Conservation (phyloP, 1,139 yeast species). For the Lodderomyces elongisporus region DNA sequence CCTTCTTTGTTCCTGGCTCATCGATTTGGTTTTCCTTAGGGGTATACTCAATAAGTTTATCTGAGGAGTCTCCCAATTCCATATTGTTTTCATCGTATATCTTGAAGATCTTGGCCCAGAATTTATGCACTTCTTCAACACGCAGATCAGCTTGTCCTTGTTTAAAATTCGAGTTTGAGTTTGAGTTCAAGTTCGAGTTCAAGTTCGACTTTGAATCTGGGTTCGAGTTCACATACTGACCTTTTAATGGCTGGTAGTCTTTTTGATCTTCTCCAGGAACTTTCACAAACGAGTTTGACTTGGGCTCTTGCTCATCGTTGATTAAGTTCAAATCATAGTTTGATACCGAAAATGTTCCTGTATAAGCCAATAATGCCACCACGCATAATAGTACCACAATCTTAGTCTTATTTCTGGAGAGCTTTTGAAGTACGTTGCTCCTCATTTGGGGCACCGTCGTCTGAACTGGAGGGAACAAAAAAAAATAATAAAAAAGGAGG, state of each 20-base stretch:
- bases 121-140: conserved; percentile 12
- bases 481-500: too few relatives aligned
- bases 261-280: too few relatives aligned
- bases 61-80: conserved; percentile 14
- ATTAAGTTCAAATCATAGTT: neutral
- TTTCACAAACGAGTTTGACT: too few relatives aligned
- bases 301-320: conserved; percentile 1
- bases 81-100: conserved; percentile 16
- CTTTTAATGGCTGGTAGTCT: neutral
- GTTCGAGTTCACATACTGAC: neutral
- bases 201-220: neutral
- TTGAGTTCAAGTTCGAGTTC: neutral
- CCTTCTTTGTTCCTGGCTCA: conserved; percentile 24
- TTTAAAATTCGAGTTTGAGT: neutral
- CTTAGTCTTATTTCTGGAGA: conserved; percentile 7
- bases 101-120: conserved; percentile 21
- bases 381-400: conserved; percentile 1
- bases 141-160: neutral
- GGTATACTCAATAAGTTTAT: conserved; percentile 20
- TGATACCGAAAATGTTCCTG: conserved; percentile 1
- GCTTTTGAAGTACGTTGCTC: conserved; percentile 4
- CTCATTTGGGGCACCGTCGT: conserved; percentile 3
- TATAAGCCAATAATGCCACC: conserved; percentile 2
- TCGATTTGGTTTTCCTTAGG: conserved; percentile 19
- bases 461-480: too few relatives aligned